Evolutionary conservation across 805 yeast species (phyloP).

Genomic region (Lipomyces yamadae): DNA sequence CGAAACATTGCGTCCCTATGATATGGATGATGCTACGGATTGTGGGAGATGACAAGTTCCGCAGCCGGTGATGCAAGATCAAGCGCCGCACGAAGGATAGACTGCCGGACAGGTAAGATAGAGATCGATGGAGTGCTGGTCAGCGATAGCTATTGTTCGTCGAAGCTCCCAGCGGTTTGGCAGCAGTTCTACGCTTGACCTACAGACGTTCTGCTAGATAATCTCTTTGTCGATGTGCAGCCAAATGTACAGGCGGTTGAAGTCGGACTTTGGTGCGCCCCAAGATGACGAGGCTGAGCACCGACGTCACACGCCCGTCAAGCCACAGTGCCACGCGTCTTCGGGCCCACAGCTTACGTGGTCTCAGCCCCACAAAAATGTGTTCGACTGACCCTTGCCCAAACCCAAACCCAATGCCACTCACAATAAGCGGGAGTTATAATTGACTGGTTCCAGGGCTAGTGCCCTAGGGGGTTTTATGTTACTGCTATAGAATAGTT

Average conservation of each 20-base stretch:
- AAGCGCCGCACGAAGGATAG: neutral
- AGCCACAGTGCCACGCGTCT: neutral
- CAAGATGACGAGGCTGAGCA: neutral
- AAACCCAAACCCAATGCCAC: no score
- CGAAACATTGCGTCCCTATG: conserved; percentile 26
- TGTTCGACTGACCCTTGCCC: neutral
- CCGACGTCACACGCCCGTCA: neutral
- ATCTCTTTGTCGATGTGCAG: neutral
- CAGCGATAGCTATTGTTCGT: neutral
- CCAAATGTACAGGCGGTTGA: no score
- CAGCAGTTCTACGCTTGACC: neutral
- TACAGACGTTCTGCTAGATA: neutral
- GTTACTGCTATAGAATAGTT: neutral
- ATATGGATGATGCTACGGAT: neutral
- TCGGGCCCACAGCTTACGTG: neutral
- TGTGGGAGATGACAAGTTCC: neutral
- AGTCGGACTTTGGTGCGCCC: neutral
- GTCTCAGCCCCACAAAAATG: neutral
- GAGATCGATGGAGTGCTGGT: neutral
- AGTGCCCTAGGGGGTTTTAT: neutral
- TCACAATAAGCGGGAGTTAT: neutral
- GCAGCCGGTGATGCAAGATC: neutral
- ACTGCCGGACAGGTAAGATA: neutral
- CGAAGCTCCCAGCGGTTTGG: neutral
- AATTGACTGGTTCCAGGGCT: neutral